phyloP scores from a whole-genome alignment of 2,329 filamentous ascomycete genomes.

The Fusarium sp. region DNA sequence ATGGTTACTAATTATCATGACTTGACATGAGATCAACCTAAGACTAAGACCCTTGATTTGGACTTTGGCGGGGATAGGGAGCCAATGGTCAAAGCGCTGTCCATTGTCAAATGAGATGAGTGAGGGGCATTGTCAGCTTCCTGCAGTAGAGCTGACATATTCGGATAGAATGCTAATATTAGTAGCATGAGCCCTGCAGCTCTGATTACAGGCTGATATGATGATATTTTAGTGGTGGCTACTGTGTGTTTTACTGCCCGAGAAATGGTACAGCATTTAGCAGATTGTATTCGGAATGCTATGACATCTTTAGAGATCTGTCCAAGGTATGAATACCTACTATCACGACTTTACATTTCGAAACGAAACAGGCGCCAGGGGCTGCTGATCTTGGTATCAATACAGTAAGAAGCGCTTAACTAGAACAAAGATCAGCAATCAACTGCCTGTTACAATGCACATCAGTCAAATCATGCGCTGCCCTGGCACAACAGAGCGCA shows the following conservation, averaged over 20 bases:
- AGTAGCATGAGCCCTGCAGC: constrained; percentile 13
- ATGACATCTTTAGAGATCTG: constrained; percentile 1
- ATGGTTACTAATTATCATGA: neutral
- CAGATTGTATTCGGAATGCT: neutral
- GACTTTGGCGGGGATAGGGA: constrained; percentile 1
- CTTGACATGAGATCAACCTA: neutral
- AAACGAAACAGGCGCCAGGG: constrained; percentile 20
- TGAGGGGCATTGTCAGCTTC: constrained; percentile 26
- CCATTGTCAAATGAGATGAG: constrained; percentile 6
- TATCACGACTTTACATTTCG: neutral
- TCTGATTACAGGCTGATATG: neutral
- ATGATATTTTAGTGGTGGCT: neutral
- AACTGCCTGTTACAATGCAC: neutral
- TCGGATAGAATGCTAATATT: constrained; percentile 19
- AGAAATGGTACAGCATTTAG: neutral
- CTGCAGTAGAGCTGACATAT: constrained; percentile 2
- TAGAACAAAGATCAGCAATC: constrained; percentile 16
- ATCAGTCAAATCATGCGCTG: neutral
- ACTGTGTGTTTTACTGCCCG: neutral
- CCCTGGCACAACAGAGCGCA: constrained; percentile 21
- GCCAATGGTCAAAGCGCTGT: constrained; percentile 5
- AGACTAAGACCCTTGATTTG: constrained; percentile 9
- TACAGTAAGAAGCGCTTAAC: constrained; percentile 23
- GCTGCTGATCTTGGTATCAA: constrained; percentile 19
- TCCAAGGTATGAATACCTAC: neutral